These are phyloP conservation scores for Ceratobasidium sp. DNA, from an alignment of 1,284 basidiomycete genomes.

Conservation along the genomic window DNA sequence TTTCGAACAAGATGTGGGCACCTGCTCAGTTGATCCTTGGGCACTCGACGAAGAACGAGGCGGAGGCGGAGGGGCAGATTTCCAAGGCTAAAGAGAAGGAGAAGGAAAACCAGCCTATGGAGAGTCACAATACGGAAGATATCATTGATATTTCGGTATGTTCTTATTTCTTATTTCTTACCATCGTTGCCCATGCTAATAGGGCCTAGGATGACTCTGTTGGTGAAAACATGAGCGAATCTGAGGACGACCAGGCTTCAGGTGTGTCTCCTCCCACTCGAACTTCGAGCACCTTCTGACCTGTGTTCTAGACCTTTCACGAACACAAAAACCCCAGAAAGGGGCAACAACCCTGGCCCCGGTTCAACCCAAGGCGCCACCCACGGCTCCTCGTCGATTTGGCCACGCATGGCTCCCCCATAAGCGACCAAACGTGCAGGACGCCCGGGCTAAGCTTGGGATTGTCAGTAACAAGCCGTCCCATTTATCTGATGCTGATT, in stretches of 20 bases:
- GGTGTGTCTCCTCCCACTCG: not conserved
- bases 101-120: constrained; percentile 22
- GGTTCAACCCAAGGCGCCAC: constrained; percentile 5
- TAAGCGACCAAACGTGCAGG: constrained; percentile 33
- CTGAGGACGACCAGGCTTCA: constrained; percentile 24
- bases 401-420: constrained; percentile 37
- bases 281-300: not conserved
- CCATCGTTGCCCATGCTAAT: not conserved
- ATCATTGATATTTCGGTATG: constrained; percentile 43
- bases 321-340: constrained; percentile 23
- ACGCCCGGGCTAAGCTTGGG: constrained; percentile 30
- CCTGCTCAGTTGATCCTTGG: constrained; percentile 29
- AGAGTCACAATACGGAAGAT: constrained; percentile 9
- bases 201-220: constrained; percentile 27
- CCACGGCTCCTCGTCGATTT: not conserved
- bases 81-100: constrained; percentile 3
- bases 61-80: not conserved
- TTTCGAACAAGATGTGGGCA: constrained; percentile 39
- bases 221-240: constrained; percentile 29
- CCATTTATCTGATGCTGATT: not conserved
- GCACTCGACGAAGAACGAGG: constrained; percentile 31
- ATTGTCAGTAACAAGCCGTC: constrained; percentile 9
- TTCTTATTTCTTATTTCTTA: not conserved
- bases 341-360: not conserved
- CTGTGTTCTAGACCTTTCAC: constrained; percentile 5